A percentile compares a stretch with the other conserved stretches of the same genome.
These are phyloP conservation scores for Claviceps cyperi DNA, from an alignment of 2,329 filamentous ascomycete species.

Conservation along the genomic window DNA sequence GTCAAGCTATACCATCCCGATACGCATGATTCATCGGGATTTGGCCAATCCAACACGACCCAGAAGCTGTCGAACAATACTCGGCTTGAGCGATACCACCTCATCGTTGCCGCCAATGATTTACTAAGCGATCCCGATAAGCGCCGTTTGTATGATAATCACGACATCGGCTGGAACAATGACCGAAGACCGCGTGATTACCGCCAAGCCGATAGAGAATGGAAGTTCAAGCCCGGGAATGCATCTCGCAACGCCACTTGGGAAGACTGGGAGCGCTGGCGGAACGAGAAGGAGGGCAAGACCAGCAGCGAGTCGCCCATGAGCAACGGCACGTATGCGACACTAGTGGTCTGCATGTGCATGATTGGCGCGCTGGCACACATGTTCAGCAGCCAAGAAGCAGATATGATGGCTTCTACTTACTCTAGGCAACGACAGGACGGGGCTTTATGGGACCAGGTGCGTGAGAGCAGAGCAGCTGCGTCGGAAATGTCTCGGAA, in stretches of 20 bases:
- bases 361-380: conserved; percentile 59
- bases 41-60: background rate
- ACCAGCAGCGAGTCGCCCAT: conserved; percentile 44
- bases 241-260: conserved; percentile 70
- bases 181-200: conserved; percentile 38
- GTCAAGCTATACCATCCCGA: conserved; percentile 97
- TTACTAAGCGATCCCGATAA: conserved; percentile 72
- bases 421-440: conserved; percentile 55
- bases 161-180: conserved; percentile 65
- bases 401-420: conserved; percentile 28
- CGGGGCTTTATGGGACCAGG: conserved; percentile 46
- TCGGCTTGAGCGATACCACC: conserved; percentile 76
- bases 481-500: conserved; percentile 39
- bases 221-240: conserved; percentile 33
- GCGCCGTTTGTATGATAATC: conserved; percentile 67
- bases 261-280: conserved; percentile 92
- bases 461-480: conserved; percentile 37
- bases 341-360: conserved; percentile 53
- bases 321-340: conserved; percentile 63
- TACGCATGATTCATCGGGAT: conserved; percentile 24
- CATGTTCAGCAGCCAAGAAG: conserved; percentile 43
- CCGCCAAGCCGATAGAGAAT: conserved; percentile 28
- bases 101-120: conserved; percentile 76
- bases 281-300: conserved; percentile 36
- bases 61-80: conserved; percentile 33